Evolutionary conservation across 2,329 filamentous ascomycete genomes (phyloP).

Genomic region (Fusarium pseudocircinatum): DNA sequence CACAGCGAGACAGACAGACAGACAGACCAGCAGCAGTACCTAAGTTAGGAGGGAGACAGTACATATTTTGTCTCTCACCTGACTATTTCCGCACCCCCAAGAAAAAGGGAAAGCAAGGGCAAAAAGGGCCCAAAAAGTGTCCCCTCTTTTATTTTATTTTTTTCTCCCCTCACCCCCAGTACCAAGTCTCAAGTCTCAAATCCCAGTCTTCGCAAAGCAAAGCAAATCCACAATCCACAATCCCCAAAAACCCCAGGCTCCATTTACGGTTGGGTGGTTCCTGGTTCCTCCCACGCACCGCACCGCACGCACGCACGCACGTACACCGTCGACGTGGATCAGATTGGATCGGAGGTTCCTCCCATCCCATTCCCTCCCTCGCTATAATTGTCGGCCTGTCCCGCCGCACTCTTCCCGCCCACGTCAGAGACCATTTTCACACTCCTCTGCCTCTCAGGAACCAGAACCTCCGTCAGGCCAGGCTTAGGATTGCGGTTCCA

Average conservation of each 20-base stretch:
- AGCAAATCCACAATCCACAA: slow-evolving; percentile 33
- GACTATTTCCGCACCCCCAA: slow-evolving; percentile 36
- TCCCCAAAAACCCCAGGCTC: slow-evolving; percentile 37
- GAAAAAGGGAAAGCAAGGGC: slow-evolving; percentile 13
- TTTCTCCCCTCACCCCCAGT: slow-evolving; percentile 30
- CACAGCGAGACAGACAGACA: background rate
- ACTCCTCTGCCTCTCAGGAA: slow-evolving; percentile 27
- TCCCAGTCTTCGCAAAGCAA: slow-evolving; percentile 26
- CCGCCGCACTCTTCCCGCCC: slow-evolving; percentile 37
- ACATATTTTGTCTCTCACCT: slow-evolving; percentile 32
- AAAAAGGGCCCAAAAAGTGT: slow-evolving; percentile 27
- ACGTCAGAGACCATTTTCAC: slow-evolving; percentile 37
- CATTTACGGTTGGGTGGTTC: slow-evolving; percentile 39
- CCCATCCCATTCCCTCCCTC: slow-evolving; percentile 33
- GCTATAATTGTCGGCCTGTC: slow-evolving; percentile 42
- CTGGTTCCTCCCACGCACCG: slow-evolving; percentile 32
- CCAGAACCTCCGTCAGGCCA: slow-evolving; percentile 26
- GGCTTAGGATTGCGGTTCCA: slow-evolving; percentile 36
- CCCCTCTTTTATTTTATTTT: slow-evolving; percentile 29
- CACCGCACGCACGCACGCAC: background rate
- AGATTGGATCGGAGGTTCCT: slow-evolving; percentile 37
- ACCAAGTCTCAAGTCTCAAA: slow-evolving; percentile 24
- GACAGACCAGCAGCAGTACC: background rate
- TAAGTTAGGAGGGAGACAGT: slow-evolving; percentile 18
- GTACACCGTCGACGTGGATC: slow-evolving; percentile 24